Percentiles rank a stretch among this genome's conserved stretches.
Evolutionary conservation across 306 rosid genomes (phyloP).

Genomic region (Urtica urens): DNA sequence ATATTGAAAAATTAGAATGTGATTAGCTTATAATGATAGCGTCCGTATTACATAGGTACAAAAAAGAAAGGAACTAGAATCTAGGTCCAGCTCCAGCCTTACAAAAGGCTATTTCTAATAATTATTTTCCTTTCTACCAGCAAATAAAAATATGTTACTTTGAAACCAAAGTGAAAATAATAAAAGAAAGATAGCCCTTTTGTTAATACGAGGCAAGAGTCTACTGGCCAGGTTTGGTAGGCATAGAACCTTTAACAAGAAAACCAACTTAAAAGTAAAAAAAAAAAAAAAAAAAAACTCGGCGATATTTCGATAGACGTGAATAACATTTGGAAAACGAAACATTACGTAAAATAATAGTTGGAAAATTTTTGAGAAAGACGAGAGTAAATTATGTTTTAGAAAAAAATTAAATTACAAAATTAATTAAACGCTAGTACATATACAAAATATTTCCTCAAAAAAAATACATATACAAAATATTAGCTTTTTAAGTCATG

Average conservation of each 20-base stretch:
- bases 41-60: not conserved
- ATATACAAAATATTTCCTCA: too few relatives aligned
- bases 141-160: not conserved
- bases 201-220: constrained; percentile 8
- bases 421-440: too few relatives aligned
- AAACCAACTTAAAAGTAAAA: not conserved
- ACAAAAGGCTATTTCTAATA: constrained; percentile 8
- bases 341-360: too few relatives aligned
- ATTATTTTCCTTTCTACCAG: constrained; percentile 6
- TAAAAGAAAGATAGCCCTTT: not conserved
- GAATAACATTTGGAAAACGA: too few relatives aligned
- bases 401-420: too few relatives aligned
- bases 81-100: constrained; percentile 4
- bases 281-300: not conserved
- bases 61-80: not conserved
- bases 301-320: too few relatives aligned
- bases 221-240: too few relatives aligned
- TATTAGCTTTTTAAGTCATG: too few relatives aligned
- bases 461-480: too few relatives aligned
- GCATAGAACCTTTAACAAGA: constrained; percentile 1
- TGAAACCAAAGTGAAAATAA: not conserved
- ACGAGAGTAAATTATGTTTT: too few relatives aligned
- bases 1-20: constrained; percentile 1
- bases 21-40: constrained; percentile 8
- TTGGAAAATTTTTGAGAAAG: too few relatives aligned